phyloP scores from a whole-genome alignment of 2,329 filamentous ascomycete species.

The Pseudocercospora crystallina region DNA sequence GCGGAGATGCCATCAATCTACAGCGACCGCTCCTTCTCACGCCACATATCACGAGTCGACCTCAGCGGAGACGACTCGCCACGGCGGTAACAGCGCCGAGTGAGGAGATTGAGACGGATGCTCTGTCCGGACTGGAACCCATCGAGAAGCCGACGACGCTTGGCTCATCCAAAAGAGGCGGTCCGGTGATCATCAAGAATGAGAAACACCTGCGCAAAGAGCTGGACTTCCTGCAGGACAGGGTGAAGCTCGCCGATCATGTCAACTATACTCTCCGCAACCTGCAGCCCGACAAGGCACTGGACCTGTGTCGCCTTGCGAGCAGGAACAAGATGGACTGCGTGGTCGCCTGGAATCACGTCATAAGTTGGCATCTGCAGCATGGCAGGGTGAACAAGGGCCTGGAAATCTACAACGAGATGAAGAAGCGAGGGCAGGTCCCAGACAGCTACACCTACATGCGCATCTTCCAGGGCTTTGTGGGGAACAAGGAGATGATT shows the following conservation, averaged over 20 bases:
- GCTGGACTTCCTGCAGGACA: constrained; percentile 65
- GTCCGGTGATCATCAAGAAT: constrained; percentile 14
- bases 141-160: constrained; percentile 7
- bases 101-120: constrained; percentile 15
- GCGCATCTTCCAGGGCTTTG: constrained; percentile 75
- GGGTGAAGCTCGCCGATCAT: constrained; percentile 68
- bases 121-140: constrained; percentile 33
- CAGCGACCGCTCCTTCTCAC: constrained; percentile 27
- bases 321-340: constrained; percentile 62
- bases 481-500: constrained; percentile 59
- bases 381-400: constrained; percentile 62
- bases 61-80: constrained; percentile 10
- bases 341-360: constrained; percentile 81
- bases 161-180: constrained; percentile 3
- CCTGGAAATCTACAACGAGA: constrained; percentile 90
- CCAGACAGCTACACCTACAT: constrained; percentile 85
- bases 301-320: constrained; percentile 66
- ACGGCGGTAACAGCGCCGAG: constrained; percentile 6
- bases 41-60: constrained; percentile 13
- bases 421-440: constrained; percentile 87
- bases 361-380: constrained; percentile 70
- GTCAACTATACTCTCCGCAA: constrained; percentile 61
- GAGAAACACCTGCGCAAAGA: constrained; percentile 52
- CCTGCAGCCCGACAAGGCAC: constrained; percentile 64
- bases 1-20: constrained; percentile 27